Evolutionary conservation across 1,139 yeast genomes (phyloP).

Genomic region (Sugiyamaella grinbergsii): DNA sequence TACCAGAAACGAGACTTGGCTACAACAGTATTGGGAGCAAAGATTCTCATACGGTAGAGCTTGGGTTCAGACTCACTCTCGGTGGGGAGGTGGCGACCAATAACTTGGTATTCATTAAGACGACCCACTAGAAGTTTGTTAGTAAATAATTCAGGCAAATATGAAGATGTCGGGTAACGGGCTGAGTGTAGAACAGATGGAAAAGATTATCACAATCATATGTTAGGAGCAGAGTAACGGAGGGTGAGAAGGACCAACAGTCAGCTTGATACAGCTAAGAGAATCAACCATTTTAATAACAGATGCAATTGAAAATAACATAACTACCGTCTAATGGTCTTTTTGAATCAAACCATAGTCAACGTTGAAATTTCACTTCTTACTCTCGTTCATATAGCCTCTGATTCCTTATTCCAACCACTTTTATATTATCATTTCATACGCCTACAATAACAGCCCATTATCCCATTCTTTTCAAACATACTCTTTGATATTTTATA

Average conservation of each 20-base stretch:
- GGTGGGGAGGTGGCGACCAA: conserved; percentile 99
- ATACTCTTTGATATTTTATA: conserved; percentile 18
- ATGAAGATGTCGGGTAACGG: neutral
- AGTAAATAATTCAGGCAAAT: conserved; percentile 1
- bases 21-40: conserved; percentile 98
- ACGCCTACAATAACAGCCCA: neutral
- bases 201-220: neutral
- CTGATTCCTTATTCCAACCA: too few relatives aligned
- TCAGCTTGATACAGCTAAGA: too few relatives aligned
- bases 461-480: neutral
- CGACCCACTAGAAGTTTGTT: conserved; percentile 48
- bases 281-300: too few relatives aligned
- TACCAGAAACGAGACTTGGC: conserved; percentile 99
- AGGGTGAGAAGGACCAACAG: too few relatives aligned
- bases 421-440: neutral
- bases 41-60: conserved; percentile 99
- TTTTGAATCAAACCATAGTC: too few relatives aligned
- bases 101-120: conserved; percentile 99
- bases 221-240: too few relatives aligned
- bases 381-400: neutral
- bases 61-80: conserved; percentile 99
- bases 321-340: too few relatives aligned
- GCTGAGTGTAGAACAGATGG: neutral
- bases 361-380: neutral
- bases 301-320: too few relatives aligned